A percentile compares a stretch with the other conserved stretches of the same genome.
phyloP scores from a whole-genome alignment of 371 early-diverging fungal genomes.

The Chytridium lagenaria region DNA sequence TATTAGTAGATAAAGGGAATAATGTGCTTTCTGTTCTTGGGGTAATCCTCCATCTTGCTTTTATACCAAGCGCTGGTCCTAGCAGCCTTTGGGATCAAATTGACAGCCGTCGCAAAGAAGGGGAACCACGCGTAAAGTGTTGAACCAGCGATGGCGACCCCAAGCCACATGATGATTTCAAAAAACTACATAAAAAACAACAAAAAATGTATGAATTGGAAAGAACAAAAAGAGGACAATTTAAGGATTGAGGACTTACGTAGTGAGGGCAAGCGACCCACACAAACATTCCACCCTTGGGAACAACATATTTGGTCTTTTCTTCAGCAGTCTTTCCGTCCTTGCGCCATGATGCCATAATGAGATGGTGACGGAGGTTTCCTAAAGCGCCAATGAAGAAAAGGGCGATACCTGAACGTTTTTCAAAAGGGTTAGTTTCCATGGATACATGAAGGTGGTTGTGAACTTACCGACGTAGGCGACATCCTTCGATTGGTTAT shows the following conservation, averaged over 20 bases:
- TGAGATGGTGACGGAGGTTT: background rate
- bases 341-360: conserved; percentile 14
- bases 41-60: conserved; percentile 3
- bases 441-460: no score
- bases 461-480: background rate
- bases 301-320: conserved; percentile 1
- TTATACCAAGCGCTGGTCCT: background rate
- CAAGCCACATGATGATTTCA: conserved; percentile 5
- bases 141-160: background rate
- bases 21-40: conserved; percentile 6
- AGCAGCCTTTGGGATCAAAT: background rate
- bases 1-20: background rate
- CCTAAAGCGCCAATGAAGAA: background rate
- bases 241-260: conserved; percentile 8
- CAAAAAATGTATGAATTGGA: no score
- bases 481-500: background rate
- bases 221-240: no score
- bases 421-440: background rate
- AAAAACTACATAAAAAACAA: background rate
- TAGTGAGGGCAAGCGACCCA: conserved; percentile 6
- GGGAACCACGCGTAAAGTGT: background rate
- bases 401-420: background rate
- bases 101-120: background rate
- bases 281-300: background rate
- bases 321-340: background rate